Evolutionary conservation across 2,329 filamentous ascomycete genomes (phyloP).

Genomic region (Diaporthe nobilis): DNA sequence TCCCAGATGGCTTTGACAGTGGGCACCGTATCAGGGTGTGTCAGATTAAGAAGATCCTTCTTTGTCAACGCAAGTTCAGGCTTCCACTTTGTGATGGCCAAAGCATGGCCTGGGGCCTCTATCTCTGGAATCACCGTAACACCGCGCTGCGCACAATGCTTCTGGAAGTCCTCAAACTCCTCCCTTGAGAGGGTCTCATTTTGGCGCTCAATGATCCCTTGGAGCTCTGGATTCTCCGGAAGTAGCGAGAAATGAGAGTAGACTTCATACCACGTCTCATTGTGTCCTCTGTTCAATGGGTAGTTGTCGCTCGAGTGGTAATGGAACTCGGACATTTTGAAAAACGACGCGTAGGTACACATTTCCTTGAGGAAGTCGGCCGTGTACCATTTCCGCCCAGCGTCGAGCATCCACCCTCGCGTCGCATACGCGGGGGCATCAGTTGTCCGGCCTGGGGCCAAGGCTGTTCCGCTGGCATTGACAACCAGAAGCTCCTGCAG

Average conservation of each 20-base stretch:
- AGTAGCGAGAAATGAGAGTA: slow-evolving; percentile 60
- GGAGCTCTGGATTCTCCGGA: slow-evolving; percentile 47
- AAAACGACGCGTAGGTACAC: slow-evolving; percentile 29
- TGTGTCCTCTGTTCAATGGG: slow-evolving; percentile 60
- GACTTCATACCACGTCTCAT: slow-evolving; percentile 60
- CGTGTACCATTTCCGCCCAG: slow-evolving; percentile 29
- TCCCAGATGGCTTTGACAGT: slow-evolving; percentile 65
- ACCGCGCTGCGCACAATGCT: slow-evolving; percentile 17
- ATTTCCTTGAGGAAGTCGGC: slow-evolving; percentile 28
- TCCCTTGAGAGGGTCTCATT: slow-evolving; percentile 30
- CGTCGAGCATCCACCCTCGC: slow-evolving; percentile 30
- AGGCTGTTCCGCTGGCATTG: neutral
- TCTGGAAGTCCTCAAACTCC: slow-evolving; percentile 29
- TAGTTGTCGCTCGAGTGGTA: slow-evolving; percentile 66
- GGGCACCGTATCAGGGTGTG: slow-evolving; percentile 66
- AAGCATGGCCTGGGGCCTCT: slow-evolving; percentile 30
- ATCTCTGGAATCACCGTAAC: slow-evolving; percentile 30
- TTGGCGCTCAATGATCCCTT: slow-evolving; percentile 33
- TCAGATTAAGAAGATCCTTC: slow-evolving; percentile 44
- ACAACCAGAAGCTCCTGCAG: slow-evolving; percentile 18
- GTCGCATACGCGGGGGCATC: slow-evolving; percentile 31
- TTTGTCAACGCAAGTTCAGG: slow-evolving; percentile 30
- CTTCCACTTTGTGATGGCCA: slow-evolving; percentile 29
- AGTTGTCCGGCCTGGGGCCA: slow-evolving; percentile 30
- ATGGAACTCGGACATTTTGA: slow-evolving; percentile 56